Evolutionary conservation across 768 basidiomycete species (phyloP).

Genomic region (Rhodosporidiobolus sp.): DNA sequence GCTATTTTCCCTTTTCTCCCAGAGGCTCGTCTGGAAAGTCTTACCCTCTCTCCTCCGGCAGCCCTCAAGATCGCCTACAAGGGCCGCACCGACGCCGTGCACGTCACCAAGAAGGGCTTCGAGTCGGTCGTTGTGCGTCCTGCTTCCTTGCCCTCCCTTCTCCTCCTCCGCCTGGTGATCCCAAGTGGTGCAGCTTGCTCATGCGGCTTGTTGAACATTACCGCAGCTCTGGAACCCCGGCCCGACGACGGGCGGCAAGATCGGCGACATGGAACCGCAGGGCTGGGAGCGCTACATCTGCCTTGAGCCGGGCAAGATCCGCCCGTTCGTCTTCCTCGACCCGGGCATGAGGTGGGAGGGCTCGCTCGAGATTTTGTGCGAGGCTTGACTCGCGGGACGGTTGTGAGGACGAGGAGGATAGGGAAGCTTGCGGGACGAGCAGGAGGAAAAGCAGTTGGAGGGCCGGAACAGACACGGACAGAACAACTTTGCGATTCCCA

Average conservation of each 20-base stretch:
- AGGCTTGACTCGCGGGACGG: background rate
- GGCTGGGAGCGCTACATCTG: conserved; percentile 89
- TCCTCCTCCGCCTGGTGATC: background rate
- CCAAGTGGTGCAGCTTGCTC: too few relatives aligned
- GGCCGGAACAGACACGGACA: too few relatives aligned
- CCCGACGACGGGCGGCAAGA: conserved; percentile 53
- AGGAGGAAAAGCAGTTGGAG: too few relatives aligned
- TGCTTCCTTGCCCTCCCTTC: background rate
- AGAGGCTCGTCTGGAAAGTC: background rate
- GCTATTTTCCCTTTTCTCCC: background rate
- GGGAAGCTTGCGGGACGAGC: too few relatives aligned
- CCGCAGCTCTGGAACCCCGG: conserved; percentile 91
- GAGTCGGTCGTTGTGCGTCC: conserved; percentile 27
- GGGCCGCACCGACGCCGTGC: conserved; percentile 8
- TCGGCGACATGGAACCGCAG: conserved; percentile 82
- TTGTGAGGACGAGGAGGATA: background rate
- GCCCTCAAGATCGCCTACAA: conserved; percentile 23
- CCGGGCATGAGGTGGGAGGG: conserved; percentile 31
- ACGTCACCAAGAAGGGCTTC: conserved; percentile 36
- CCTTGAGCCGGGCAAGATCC: conserved; percentile 64
- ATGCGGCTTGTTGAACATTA: too few relatives aligned
- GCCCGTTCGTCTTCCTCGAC: conserved; percentile 16
- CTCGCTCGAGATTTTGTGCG: conserved; percentile 11
- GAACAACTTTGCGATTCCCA: too few relatives aligned
- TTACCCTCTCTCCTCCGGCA: background rate